phyloP scores from a whole-genome alignment of 2,329 filamentous ascomycete species.

The Penicillium vulpinum region DNA sequence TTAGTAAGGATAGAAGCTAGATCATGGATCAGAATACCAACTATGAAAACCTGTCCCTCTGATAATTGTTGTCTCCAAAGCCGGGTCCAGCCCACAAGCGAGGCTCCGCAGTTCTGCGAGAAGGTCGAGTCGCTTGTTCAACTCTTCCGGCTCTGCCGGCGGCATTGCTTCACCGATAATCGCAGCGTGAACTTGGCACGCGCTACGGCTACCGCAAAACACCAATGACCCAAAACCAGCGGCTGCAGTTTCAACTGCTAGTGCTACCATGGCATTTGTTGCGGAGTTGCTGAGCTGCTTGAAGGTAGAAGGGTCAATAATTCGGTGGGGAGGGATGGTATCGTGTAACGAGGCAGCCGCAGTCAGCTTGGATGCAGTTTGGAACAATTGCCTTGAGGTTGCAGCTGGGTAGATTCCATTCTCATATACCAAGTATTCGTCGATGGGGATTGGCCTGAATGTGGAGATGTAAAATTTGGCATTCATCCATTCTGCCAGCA shows the following conservation, averaged over 20 bases:
- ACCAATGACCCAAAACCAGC: constrained; percentile 70
- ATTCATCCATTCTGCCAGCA: constrained; percentile 69
- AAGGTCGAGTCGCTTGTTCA: constrained; percentile 63
- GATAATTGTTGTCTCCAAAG: constrained; percentile 63
- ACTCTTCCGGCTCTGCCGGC: constrained; percentile 49
- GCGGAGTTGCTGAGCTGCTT: constrained; percentile 66
- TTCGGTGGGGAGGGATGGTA: constrained; percentile 39
- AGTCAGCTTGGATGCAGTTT: constrained; percentile 56
- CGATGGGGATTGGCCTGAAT: constrained; percentile 72
- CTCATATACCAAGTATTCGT: constrained; percentile 73
- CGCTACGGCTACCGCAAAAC: constrained; percentile 69
- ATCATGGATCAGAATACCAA: constrained; percentile 39
- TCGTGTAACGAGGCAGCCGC: constrained; percentile 31
- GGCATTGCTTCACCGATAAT: constrained; percentile 66
- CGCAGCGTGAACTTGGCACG: constrained; percentile 67
- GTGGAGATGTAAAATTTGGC: constrained; percentile 71
- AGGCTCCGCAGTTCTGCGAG: constrained; percentile 66
- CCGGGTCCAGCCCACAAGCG: constrained; percentile 64
- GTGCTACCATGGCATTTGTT: constrained; percentile 68
- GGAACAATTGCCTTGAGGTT: constrained; percentile 59
- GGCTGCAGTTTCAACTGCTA: constrained; percentile 68
- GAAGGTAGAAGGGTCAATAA: constrained; percentile 58
- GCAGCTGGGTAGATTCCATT: constrained; percentile 65
- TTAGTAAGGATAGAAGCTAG: constrained; percentile 20
- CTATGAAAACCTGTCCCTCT: constrained; percentile 74